Evolutionary conservation across 768 basidiomycete genomes (phyloP).

Genomic region (Pulveroboletus frians): DNA sequence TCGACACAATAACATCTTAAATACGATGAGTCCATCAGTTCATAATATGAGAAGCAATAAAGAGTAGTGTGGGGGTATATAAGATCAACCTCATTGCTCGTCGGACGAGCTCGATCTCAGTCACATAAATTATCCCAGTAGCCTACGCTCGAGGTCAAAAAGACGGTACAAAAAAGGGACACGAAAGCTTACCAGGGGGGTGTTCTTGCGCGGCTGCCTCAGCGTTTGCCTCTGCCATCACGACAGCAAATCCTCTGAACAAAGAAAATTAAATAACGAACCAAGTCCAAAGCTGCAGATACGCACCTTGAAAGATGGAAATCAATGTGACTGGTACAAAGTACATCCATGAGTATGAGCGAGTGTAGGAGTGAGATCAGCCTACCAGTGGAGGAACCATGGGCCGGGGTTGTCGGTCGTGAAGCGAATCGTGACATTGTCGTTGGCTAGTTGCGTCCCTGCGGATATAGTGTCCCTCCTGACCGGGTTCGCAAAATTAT

Average conservation of each 20-base stretch:
- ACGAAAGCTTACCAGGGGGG: slow-evolving; percentile 8
- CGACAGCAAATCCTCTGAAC: slow-evolving; percentile 17
- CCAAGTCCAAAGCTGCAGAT: not conserved
- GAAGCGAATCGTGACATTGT: slow-evolving; percentile 52
- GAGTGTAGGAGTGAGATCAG: not conserved
- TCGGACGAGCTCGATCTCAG: not conserved
- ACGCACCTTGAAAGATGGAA: slow-evolving; percentile 20
- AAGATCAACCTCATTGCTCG: not conserved
- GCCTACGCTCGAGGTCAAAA: not conserved
- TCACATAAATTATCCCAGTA: slow-evolving; percentile 6
- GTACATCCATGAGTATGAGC: not conserved
- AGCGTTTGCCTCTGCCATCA: slow-evolving; percentile 14
- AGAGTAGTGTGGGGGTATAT: not conserved
- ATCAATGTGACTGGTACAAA: slow-evolving; percentile 18
- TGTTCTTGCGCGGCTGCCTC: slow-evolving; percentile 4
- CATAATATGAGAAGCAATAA: no score
- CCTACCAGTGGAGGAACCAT: slow-evolving; percentile 23
- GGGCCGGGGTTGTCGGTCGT: slow-evolving; percentile 51
- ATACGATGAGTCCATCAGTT: no score
- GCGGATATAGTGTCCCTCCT: slow-evolving; percentile 43
- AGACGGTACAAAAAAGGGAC: not conserved
- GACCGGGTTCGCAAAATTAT: slow-evolving; percentile 48
- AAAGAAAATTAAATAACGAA: not conserved
- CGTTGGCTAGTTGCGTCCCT: slow-evolving; percentile 26
- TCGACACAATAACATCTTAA: no score